Conservation (phyloP, 345 rosid species). For the Acer campestre region DNA sequence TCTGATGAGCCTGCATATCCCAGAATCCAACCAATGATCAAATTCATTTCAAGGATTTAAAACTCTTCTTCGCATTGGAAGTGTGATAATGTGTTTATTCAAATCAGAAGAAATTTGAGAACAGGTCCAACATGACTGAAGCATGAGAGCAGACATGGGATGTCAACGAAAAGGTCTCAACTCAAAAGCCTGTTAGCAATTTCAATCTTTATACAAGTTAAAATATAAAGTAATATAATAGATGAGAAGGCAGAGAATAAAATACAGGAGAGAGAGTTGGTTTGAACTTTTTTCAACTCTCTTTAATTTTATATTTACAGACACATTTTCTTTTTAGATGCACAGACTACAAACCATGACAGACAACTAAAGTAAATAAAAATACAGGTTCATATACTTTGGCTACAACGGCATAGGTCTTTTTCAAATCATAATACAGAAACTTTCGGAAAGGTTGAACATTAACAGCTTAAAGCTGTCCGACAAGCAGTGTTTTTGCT, state of each 20-base stretch:
- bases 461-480: background rate
- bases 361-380: too few species aligned
- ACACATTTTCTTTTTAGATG: too few species aligned
- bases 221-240: background rate
- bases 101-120: background rate
- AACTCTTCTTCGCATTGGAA: background rate
- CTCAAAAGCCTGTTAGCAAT: too few species aligned
- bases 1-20: constrained; percentile 33
- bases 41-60: background rate
- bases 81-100: background rate
- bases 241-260: background rate
- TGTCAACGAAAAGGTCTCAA: background rate
- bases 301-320: too few species aligned
- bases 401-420: background rate
- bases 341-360: background rate
- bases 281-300: too few species aligned
- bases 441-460: background rate
- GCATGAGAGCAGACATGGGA: background rate
- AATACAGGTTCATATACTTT: background rate
- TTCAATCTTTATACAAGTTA: too few species aligned
- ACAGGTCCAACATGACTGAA: background rate
- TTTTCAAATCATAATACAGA: background rate
- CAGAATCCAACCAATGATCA: background rate
- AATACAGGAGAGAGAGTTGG: too few species aligned
- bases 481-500: background rate